Evolutionary conservation across 306 rosid genomes (phyloP).

Genomic region (Cucurbita pepo): DNA sequence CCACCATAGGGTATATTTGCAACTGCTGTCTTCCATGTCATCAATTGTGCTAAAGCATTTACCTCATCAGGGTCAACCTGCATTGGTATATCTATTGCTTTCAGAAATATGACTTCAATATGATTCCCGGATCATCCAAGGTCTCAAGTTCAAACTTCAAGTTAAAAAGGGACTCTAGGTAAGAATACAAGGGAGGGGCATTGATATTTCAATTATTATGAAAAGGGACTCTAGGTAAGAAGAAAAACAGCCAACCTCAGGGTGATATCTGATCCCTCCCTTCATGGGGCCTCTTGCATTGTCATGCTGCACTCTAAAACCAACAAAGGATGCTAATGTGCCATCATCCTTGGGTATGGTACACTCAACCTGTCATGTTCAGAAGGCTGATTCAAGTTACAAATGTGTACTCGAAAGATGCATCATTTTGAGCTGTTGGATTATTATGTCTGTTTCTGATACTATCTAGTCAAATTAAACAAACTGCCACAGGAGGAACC

Average conservation of each 20-base stretch:
- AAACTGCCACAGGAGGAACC: neutral
- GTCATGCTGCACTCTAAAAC: conserved; percentile 92
- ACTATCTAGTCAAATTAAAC: neutral
- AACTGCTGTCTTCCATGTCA: conserved; percentile 99
- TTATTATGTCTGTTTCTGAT: neutral
- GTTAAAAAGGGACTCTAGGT: neutral
- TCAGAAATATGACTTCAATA: neutral
- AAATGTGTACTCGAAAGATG: neutral
- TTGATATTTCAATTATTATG: neutral
- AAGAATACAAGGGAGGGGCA: neutral
- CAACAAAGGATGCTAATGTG: conserved; percentile 63
- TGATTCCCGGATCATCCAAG: neutral
- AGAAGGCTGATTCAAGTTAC: neutral
- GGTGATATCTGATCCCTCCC: conserved; percentile 99
- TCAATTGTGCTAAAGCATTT: conserved; percentile 88
- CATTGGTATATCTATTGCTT: neutral
- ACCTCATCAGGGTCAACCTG: conserved; percentile 99
- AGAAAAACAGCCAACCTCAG: conserved; percentile 41
- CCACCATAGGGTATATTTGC: conserved; percentile 95
- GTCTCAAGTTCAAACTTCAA: neutral
- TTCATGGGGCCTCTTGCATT: conserved; percentile 99
- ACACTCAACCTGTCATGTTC: conserved; percentile 65
- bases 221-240: neutral
- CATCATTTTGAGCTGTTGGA: neutral
- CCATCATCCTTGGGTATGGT: conserved; percentile 92